A percentile compares a stretch with the other conserved stretches of the same genome.
Conservation (phyloP, 306 rosid species). For the Senna siamea region DNA sequence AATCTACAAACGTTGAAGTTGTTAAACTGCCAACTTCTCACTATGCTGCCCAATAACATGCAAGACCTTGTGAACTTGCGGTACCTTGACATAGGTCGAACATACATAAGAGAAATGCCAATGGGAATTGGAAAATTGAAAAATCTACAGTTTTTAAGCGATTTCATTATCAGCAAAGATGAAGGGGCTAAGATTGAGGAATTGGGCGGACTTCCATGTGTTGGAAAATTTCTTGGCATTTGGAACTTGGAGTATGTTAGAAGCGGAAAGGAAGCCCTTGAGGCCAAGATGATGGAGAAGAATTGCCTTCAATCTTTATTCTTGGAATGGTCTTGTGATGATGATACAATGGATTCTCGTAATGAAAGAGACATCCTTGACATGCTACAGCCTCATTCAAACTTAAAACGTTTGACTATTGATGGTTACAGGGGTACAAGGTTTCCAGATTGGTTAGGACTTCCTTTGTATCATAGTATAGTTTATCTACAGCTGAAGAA, state of each 20-base stretch:
- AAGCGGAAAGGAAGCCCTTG: not conserved
- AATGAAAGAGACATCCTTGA: not conserved
- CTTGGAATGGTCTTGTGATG: not conserved
- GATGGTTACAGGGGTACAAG: not conserved
- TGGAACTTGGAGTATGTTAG: not conserved
- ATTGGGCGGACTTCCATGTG: not conserved
- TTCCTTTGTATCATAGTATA: not conserved
- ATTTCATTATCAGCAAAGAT: not conserved
- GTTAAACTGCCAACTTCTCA: fast-evolving
- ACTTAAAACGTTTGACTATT: not conserved
- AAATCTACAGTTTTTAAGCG: not conserved
- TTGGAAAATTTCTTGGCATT: not conserved
- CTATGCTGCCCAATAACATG: not conserved
- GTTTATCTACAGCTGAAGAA: not conserved
- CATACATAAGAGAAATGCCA: not conserved
- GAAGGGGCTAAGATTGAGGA: not conserved
- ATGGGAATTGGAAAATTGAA: not conserved
- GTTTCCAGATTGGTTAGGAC: not conserved
- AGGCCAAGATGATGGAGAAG: not conserved
- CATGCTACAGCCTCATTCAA: not conserved
- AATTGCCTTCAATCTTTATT: not conserved
- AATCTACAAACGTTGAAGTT: conserved; percentile 12
- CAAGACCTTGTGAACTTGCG: not conserved
- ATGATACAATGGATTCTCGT: not conserved
- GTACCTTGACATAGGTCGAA: not conserved